phyloP scores from a whole-genome alignment of 2,329 filamentous ascomycete species.

The Ambrosiella beaveri region DNA sequence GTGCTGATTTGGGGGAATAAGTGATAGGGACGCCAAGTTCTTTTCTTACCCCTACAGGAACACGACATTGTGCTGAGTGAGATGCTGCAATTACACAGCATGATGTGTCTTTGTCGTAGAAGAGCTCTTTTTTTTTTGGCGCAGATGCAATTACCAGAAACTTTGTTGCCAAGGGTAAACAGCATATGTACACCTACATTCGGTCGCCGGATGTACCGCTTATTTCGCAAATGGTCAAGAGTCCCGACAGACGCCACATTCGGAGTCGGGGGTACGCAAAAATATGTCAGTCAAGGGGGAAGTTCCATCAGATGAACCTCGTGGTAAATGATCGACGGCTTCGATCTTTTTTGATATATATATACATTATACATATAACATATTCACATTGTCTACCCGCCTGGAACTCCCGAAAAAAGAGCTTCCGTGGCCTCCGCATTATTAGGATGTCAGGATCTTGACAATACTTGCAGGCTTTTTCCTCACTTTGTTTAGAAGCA shows the following conservation, averaged over 20 bases:
- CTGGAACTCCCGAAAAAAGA: not conserved
- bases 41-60: not conserved
- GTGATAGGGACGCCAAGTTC: not conserved
- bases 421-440: not conserved
- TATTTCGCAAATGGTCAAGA: not conserved
- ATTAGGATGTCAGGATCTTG: not conserved
- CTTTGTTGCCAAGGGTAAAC: no score
- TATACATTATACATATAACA: not conserved
- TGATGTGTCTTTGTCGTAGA: not conserved
- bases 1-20: not conserved
- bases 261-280: not conserved
- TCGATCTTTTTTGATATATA: not conserved
- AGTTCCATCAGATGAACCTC: not conserved
- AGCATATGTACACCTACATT: no score
- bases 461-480: not conserved
- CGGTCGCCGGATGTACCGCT: not conserved
- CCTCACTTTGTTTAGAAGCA: not conserved
- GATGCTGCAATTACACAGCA: not conserved
- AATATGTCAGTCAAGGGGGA: not conserved
- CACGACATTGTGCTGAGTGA: not conserved
- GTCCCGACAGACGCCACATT: not conserved
- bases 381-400: not conserved
- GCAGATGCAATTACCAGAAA: not conserved
- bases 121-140: not conserved
- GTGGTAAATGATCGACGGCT: not conserved